These are phyloP conservation scores for Aurantiochytrium sp. DNA, from an alignment of 108 stramenopile species.

Conservation along the genomic window DNA sequence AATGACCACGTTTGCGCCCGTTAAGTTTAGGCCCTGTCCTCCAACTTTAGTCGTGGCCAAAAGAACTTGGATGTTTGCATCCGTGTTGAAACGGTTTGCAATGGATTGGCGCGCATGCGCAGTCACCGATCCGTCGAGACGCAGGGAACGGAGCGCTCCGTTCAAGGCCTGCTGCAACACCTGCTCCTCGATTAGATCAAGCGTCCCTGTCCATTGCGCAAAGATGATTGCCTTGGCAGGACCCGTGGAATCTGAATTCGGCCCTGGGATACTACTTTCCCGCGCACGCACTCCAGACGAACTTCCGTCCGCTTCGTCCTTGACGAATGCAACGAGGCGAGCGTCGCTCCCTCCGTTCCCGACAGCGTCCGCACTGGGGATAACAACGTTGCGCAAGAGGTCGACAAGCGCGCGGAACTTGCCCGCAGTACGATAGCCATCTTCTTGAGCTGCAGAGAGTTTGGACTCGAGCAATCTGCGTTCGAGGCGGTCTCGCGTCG, in stretches of 20 bases:
- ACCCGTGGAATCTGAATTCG: constrained; percentile 46
- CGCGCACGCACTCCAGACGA: constrained; percentile 35
- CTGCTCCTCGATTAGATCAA: constrained; percentile 65
- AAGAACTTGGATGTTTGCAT: constrained; percentile 36
- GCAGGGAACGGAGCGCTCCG: constrained; percentile 46
- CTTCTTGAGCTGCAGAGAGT: not conserved
- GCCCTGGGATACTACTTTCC: constrained; percentile 57
- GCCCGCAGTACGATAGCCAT: not conserved
- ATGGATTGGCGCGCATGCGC: constrained; percentile 64
- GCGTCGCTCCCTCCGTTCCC: not conserved
- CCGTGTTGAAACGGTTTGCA: constrained; percentile 66
- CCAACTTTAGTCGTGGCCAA: constrained; percentile 44
- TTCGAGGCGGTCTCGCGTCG: not conserved
- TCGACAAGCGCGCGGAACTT: not conserved
- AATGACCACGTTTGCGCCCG: constrained; percentile 87
- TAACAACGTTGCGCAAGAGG: not conserved
- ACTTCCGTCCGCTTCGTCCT: constrained; percentile 53
- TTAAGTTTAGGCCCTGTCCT: constrained; percentile 65
- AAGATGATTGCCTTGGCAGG: constrained; percentile 67
- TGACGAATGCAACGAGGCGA: constrained; percentile 26
- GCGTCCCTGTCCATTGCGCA: constrained; percentile 72
- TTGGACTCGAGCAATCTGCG: not conserved
- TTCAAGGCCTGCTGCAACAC: constrained; percentile 55
- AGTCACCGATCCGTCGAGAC: constrained; percentile 66
- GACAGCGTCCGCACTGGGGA: not conserved